Conservation (phyloP, 2,329 filamentous ascomycete species). For the Pyricularia sp. region DNA sequence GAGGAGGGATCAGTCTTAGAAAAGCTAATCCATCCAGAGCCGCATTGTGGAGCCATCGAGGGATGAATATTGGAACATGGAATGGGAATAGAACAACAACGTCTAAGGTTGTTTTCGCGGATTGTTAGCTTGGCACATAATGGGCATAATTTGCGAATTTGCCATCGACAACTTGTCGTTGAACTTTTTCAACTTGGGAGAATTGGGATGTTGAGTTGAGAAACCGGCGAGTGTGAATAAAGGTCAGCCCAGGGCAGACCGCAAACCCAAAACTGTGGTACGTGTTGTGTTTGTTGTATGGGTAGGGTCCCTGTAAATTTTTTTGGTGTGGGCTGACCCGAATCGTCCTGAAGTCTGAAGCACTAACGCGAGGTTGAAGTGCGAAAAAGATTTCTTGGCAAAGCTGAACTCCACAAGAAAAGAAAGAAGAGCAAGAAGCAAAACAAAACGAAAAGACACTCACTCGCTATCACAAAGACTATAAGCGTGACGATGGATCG, state of each 20-base stretch:
- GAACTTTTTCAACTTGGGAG: neutral
- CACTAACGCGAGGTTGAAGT: neutral
- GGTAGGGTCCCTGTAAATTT: neutral
- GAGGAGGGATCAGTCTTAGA: conserved; percentile 42
- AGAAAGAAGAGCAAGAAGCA: neutral
- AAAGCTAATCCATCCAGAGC: conserved; percentile 31
- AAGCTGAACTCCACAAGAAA: neutral
- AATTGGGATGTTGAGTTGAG: neutral
- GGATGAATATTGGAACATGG: conserved; percentile 52
- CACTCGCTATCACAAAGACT: conserved; percentile 61
- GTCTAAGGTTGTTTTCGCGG: conserved; percentile 38
- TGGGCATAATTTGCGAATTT: neutral
- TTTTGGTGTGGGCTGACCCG: neutral
- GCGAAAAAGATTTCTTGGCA: neutral
- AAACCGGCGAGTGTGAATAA: neutral
- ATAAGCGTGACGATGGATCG: conserved; percentile 61
- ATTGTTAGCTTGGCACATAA: neutral
- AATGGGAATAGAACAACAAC: conserved; percentile 62
- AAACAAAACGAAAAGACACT: conserved; percentile 18
- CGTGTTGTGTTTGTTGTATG: neutral
- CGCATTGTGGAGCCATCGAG: conserved; percentile 35
- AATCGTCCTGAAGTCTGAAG: neutral
- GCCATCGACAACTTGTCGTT: neutral
- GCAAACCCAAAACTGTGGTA: neutral
- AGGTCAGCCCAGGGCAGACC: neutral